These are phyloP conservation scores for Isatis tinctoria DNA, from an alignment of 345 rosid species.

Conservation along the genomic window DNA sequence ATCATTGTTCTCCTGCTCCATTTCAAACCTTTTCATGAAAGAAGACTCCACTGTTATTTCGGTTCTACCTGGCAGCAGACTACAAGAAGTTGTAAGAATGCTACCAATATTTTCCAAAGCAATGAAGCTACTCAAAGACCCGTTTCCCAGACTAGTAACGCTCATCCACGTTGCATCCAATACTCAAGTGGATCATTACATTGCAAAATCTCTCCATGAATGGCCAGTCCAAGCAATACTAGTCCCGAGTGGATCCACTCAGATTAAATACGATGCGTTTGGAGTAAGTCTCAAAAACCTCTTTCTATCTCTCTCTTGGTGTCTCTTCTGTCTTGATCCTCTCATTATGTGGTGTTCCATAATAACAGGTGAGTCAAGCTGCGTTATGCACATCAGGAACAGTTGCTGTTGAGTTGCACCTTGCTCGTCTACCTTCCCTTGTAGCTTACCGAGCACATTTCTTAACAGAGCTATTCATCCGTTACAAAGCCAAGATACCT, in stretches of 20 bases:
- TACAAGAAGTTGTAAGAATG: slow-evolving; percentile 86
- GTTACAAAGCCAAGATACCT: slow-evolving; percentile 75
- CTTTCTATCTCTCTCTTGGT: background rate
- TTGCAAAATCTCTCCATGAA: slow-evolving; percentile 32
- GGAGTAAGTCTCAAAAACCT: slow-evolving; percentile 44
- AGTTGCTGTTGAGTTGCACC: slow-evolving; percentile 86
- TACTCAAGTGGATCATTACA: slow-evolving; percentile 55
- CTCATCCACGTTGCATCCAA: slow-evolving; percentile 81
- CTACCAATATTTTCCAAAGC: slow-evolving; percentile 69
- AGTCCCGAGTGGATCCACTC: slow-evolving; percentile 61
- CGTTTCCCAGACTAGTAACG: slow-evolving; percentile 45
- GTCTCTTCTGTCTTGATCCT: background rate
- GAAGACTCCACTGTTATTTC: slow-evolving; percentile 66
- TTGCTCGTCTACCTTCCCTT: slow-evolving; percentile 71
- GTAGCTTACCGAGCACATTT: slow-evolving; percentile 85
- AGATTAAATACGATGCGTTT: slow-evolving; percentile 70
- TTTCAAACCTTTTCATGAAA: slow-evolving; percentile 2
- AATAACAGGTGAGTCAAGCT: slow-evolving; percentile 66
- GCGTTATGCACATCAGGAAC: slow-evolving; percentile 98
- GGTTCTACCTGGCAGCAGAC: slow-evolving; percentile 92
- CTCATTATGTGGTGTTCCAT: slow-evolving; percentile 5
- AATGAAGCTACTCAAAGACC: slow-evolving; percentile 45
- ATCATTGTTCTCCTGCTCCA: background rate
- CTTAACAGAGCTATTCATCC: slow-evolving; percentile 70
- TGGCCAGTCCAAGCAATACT: slow-evolving; percentile 80